Conservation (phyloP, 176 grass and related monocot genomes). For the Ensete ventricosum region DNA sequence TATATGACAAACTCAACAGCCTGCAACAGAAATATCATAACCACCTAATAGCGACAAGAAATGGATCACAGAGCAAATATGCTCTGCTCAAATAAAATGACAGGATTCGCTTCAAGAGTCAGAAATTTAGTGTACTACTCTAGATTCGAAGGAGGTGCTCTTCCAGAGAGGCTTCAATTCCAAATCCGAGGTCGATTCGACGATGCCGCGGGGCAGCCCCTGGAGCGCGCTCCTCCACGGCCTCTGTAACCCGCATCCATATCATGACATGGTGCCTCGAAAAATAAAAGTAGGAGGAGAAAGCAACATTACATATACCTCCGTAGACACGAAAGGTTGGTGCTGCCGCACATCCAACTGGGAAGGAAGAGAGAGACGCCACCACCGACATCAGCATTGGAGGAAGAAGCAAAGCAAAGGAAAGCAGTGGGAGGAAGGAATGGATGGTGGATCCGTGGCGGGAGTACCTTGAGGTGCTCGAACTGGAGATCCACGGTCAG, state of each 20-base stretch:
- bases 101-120: no score
- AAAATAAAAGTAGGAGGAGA: background rate
- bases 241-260: conserved; percentile 16
- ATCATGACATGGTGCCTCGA: background rate
- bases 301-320: conserved; percentile 10
- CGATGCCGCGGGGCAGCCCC: conserved; percentile 69
- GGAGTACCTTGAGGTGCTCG: conserved; percentile 53
- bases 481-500: conserved; percentile 59
- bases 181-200: conserved; percentile 70
- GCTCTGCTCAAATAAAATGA: no score
- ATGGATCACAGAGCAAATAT: no score
- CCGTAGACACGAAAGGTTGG: conserved; percentile 5
- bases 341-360: conserved; percentile 48
- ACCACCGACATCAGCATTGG: background rate
- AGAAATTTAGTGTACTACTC: background rate
- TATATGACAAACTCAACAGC: background rate
- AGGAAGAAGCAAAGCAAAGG: background rate
- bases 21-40: no score
- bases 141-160: conserved; percentile 18
- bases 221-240: conserved; percentile 32
- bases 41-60: no score
- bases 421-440: background rate
- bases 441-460: background rate
- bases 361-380: background rate
- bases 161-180: conserved; percentile 58